These are phyloP conservation scores for Steccherinum ochraceum DNA, from an alignment of 768 basidiomycete species.

Conservation along the genomic window DNA sequence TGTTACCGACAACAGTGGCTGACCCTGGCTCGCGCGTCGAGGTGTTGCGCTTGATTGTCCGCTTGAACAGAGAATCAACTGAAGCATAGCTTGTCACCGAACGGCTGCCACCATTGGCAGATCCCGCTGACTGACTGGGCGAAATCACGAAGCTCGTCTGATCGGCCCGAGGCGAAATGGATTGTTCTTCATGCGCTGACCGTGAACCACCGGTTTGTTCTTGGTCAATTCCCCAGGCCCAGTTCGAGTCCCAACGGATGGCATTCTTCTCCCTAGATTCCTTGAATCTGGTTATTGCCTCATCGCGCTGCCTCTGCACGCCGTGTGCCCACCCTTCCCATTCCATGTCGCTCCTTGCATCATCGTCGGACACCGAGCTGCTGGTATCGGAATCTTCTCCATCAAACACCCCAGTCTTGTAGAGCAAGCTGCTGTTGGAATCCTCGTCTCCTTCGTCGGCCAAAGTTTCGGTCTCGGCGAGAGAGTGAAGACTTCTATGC, in stretches of 20 bases:
- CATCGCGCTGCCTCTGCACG: constrained; percentile 33
- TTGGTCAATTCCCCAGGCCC: not conserved
- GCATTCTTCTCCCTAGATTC: not conserved
- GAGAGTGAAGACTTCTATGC: too few species aligned
- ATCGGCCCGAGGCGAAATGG: not conserved
- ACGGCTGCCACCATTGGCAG: constrained; percentile 6
- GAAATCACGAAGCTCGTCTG: not conserved
- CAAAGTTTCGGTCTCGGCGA: not conserved
- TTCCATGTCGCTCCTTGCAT: constrained; percentile 47
- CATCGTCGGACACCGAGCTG: constrained; percentile 2
- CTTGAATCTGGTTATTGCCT: not conserved
- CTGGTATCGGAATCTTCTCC: constrained; percentile 22
- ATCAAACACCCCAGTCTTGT: constrained; percentile 28
- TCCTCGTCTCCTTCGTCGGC: constrained; percentile 16
- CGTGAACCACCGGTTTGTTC: not conserved
- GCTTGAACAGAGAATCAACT: constrained; percentile 18
- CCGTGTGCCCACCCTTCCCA: constrained; percentile 67
- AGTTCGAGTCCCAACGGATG: not conserved
- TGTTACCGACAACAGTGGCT: not conserved
- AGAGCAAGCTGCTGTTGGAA: constrained; percentile 9
- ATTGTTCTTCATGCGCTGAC: not conserved
- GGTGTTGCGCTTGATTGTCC: constrained; percentile 12
- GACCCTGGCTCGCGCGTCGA: not conserved
- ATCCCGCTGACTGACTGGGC: not conserved
- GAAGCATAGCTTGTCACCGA: constrained; percentile 19